Evolutionary conservation across 495 filamentous ascomycete species (phyloP).

Genomic region (Saxophila tyrrhenica): DNA sequence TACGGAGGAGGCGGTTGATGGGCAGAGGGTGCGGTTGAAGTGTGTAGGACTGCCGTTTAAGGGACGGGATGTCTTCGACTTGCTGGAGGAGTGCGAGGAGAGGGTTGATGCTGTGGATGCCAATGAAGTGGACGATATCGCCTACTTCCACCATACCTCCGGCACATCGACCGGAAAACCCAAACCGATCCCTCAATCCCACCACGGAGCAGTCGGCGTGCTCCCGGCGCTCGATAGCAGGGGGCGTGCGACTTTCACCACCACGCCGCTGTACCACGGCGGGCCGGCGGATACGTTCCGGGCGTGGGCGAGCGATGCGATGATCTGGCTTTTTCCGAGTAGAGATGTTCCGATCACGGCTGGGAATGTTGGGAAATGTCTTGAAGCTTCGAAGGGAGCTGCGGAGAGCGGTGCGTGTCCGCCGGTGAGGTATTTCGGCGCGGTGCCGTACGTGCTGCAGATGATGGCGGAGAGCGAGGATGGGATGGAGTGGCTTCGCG

Average conservation of each 20-base stretch:
- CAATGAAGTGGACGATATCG: constrained; percentile 12
- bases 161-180: constrained; percentile 45
- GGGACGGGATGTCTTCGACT: constrained; percentile 1
- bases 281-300: constrained; percentile 49
- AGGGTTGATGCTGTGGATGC: not conserved
- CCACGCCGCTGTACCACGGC: constrained; percentile 51
- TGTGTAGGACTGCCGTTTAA: not conserved
- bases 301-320: constrained; percentile 37
- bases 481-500: constrained; percentile 30
- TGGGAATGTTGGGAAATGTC: constrained; percentile 32
- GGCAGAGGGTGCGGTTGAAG: not conserved
- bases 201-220: constrained; percentile 38
- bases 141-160: constrained; percentile 29
- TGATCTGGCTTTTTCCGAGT: constrained; percentile 47
- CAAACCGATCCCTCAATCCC: constrained; percentile 42
- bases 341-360: constrained; percentile 38
- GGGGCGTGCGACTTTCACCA: constrained; percentile 40
- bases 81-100: not conserved
- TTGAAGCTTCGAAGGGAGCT: constrained; percentile 21
- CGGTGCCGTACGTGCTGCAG: constrained; percentile 46
- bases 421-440: constrained; percentile 41
- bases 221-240: constrained; percentile 34
- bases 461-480: constrained; percentile 31
- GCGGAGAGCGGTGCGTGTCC: not conserved
- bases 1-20: not conserved